These are phyloP conservation scores for Tolypocladium guangdongense DNA, from an alignment of 2,329 filamentous ascomycete genomes.

Conservation along the genomic window DNA sequence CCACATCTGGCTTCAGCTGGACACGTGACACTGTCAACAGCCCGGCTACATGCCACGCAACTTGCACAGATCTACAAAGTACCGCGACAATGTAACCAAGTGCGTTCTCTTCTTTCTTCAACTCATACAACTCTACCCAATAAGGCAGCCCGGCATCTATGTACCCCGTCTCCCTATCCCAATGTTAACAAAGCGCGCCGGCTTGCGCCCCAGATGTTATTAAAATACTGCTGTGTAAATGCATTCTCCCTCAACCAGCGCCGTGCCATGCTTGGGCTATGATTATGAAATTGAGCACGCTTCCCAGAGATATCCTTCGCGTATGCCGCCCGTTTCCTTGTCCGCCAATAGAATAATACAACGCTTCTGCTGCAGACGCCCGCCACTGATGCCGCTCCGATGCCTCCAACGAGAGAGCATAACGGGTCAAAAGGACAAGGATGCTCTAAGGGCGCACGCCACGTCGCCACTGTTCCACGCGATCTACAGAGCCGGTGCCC, in stretches of 20 bases:
- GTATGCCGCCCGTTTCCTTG: neutral
- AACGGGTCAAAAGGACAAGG: neutral
- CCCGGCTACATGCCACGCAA: too few species aligned
- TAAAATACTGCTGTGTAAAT: neutral
- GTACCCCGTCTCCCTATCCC: neutral
- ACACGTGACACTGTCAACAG: too few species aligned
- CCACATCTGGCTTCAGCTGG: too few species aligned
- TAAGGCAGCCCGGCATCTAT: neutral
- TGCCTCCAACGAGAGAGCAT: neutral
- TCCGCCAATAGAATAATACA: neutral
- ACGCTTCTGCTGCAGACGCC: neutral
- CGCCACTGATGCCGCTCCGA: neutral
- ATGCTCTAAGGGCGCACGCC: conserved; percentile 22
- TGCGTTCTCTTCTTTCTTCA: neutral
- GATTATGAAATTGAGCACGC: neutral
- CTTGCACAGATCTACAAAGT: neutral
- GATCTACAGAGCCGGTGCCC: conserved; percentile 18
- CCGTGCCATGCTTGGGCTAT: neutral
- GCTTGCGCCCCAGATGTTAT: neutral
- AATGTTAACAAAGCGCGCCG: neutral
- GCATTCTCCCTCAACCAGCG: neutral
- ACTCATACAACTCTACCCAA: neutral
- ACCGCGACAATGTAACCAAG: neutral
- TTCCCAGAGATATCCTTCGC: neutral
- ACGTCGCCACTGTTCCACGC: conserved; percentile 32